Conservation (phyloP, 2,329 filamentous ascomycete genomes). For the Neospermospora avenae region DNA sequence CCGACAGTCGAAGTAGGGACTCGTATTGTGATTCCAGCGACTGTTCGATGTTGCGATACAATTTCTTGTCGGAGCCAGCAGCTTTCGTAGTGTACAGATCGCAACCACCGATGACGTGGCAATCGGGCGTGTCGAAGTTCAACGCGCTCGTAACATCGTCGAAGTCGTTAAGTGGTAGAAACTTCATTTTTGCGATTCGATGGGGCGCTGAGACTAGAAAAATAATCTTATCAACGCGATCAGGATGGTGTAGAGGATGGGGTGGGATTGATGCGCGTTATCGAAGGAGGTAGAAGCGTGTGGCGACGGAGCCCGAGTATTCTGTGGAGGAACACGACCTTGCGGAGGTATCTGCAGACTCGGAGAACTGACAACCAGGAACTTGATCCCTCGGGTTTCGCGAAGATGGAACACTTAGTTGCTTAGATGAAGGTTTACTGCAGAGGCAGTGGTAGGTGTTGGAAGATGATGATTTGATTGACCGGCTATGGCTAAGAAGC, state of each 20-base stretch:
- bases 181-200: slow-evolving; percentile 53
- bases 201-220: slow-evolving; percentile 25
- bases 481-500: slow-evolving; percentile 41
- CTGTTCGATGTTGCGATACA: slow-evolving; percentile 93
- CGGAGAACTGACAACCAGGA: slow-evolving; percentile 35
- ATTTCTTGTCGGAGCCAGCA: slow-evolving; percentile 90
- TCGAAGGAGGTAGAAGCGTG: slow-evolving; percentile 31
- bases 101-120: slow-evolving; percentile 87
- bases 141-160: slow-evolving; percentile 88
- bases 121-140: slow-evolving; percentile 93
- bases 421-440: slow-evolving; percentile 14
- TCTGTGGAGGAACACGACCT: slow-evolving; percentile 32
- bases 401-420: slow-evolving; percentile 14
- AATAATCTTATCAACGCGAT: slow-evolving; percentile 28
- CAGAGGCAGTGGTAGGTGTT: slow-evolving; percentile 21
- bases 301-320: slow-evolving; percentile 33
- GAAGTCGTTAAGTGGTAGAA: slow-evolving; percentile 85
- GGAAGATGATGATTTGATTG: slow-evolving; percentile 21
- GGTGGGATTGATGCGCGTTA: slow-evolving; percentile 23
- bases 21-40: slow-evolving; percentile 90
- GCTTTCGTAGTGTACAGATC: slow-evolving; percentile 98
- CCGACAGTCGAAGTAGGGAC: slow-evolving; percentile 79
- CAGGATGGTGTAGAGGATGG: slow-evolving; percentile 13
- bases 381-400: slow-evolving; percentile 30
- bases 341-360: slow-evolving; percentile 35